A percentile compares a stretch with the other conserved stretches of the same genome.
phyloP scores from a whole-genome alignment of 768 basidiomycete species.

The Guyanaporus albipodus region DNA sequence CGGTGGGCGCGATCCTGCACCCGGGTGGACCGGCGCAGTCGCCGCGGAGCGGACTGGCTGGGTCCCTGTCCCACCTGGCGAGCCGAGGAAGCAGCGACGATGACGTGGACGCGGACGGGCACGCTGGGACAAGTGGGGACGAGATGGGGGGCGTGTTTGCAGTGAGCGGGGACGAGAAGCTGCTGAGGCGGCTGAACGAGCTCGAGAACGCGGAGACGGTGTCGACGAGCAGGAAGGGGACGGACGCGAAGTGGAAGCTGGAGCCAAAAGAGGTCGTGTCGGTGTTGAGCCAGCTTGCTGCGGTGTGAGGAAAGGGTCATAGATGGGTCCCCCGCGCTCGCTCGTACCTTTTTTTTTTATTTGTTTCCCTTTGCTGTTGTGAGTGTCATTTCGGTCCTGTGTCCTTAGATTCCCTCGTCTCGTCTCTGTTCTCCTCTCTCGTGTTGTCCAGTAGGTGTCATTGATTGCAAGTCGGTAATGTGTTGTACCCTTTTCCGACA shows the following conservation, averaged over 20 bases:
- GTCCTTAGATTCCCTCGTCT: no score
- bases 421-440: no score
- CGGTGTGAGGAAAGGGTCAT: no score
- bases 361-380: no score
- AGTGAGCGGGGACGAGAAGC: conserved; percentile 72
- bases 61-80: conserved; percentile 35
- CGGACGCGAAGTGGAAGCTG: conserved; percentile 71
- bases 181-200: conserved; percentile 72
- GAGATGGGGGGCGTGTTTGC: conserved; percentile 61
- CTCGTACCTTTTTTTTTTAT: no score
- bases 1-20: conserved; percentile 74
- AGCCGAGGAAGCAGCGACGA: background rate
- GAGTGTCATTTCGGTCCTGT: no score
- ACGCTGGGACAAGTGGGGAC: conserved; percentile 30
- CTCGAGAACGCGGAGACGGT: conserved; percentile 69
- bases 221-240: conserved; percentile 67
- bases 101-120: conserved; percentile 1
- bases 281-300: conserved; percentile 26
- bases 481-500: no score
- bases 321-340: no score
- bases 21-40: conserved; percentile 50
- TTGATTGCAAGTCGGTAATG: no score
- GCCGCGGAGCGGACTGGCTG: conserved; percentile 29
- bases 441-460: no score
- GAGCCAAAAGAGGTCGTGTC: conserved; percentile 34